Evolutionary conservation across 164 flowering plant genomes (phyloP).

Genomic region (Dillenia turbinata): DNA sequence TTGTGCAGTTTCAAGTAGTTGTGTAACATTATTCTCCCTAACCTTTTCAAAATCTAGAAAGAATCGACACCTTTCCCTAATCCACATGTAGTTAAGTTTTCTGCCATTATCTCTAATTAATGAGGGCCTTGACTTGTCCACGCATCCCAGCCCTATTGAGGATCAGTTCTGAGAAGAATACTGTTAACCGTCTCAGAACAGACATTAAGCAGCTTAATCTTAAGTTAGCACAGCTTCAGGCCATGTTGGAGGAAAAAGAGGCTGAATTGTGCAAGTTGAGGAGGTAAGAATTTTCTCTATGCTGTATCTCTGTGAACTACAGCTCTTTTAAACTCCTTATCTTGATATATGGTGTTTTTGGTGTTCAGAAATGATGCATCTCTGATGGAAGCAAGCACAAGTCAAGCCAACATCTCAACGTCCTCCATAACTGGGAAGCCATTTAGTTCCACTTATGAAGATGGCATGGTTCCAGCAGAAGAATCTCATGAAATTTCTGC

Average conservation of each 20-base stretch:
- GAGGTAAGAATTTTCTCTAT: conserved; percentile 36
- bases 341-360: conserved; percentile 7
- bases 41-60: too few relatives aligned
- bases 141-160: conserved; percentile 83
- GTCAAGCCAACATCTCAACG: conserved; percentile 15
- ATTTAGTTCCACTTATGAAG: conserved; percentile 24
- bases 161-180: conserved; percentile 74
- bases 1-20: too few relatives aligned
- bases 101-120: too few relatives aligned
- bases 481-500: conserved; percentile 19
- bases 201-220: conserved; percentile 79
- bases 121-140: conserved; percentile 53
- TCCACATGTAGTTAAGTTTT: too few relatives aligned
- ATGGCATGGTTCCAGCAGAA: conserved; percentile 15
- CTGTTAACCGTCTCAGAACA: conserved; percentile 64
- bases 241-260: conserved; percentile 75
- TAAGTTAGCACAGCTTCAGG: conserved; percentile 73
- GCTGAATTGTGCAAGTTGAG: conserved; percentile 47
- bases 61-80: too few relatives aligned
- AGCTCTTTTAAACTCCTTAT: conserved; percentile 5
- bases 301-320: background rate
- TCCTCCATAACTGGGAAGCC: conserved; percentile 10
- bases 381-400: conserved; percentile 18
- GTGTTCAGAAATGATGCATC: conserved; percentile 29
- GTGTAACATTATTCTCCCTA: too few relatives aligned